A percentile compares a stretch with the other conserved stretches of the same genome.
phyloP scores from a whole-genome alignment of 2,329 filamentous ascomycete species.

The Colletotrichum phormii region DNA sequence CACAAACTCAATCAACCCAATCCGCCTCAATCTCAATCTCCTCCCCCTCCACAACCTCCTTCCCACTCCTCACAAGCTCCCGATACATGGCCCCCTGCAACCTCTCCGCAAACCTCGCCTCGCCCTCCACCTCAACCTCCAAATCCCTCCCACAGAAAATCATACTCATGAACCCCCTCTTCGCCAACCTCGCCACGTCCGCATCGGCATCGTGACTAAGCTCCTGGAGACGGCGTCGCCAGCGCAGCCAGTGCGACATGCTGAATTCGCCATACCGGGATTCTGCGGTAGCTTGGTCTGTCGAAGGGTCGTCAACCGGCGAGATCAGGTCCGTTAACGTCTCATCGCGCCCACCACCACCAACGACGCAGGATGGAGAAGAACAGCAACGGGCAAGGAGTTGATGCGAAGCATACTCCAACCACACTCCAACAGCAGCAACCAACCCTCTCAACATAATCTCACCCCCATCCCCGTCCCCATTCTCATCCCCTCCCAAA shows the following conservation, averaged over 20 bases:
- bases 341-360: no score
- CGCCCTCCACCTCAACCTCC: neutral
- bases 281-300: neutral
- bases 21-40: neutral
- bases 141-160: neutral
- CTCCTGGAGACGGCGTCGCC: neutral
- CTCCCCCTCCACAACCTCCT: neutral
- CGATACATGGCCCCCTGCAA: neutral
- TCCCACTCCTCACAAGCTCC: neutral
- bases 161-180: slow-evolving; percentile 4
- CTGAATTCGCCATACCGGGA: neutral
- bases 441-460: neutral
- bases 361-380: neutral
- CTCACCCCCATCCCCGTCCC: no score
- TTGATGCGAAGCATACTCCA: neutral
- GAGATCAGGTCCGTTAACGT: neutral
- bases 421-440: neutral
- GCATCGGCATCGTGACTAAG: neutral
- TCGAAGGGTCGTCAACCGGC: neutral
- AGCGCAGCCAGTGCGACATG: neutral
- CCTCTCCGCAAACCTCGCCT: neutral
- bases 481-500: accelerated
- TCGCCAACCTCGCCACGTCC: neutral
- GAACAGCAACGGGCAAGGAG: neutral
- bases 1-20: neutral